Percentiles rank a stretch among this genome's conserved stretches.
phyloP scores from a whole-genome alignment of 768 basidiomycete species.

The Cantharellus anzutake region DNA sequence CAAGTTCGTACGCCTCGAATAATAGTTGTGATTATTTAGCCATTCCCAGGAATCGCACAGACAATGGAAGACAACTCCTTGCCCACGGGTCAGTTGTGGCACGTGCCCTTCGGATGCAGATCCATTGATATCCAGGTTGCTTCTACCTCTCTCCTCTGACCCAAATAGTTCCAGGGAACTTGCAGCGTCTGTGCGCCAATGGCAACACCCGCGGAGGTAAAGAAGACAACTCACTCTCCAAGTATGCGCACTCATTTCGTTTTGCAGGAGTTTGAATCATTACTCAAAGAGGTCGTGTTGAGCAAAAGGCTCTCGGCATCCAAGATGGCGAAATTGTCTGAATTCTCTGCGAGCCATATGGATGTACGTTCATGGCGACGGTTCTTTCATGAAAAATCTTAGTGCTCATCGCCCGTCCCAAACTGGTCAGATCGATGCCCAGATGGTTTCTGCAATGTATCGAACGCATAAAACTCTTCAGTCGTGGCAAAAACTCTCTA shows the following conservation, averaged over 20 bases:
- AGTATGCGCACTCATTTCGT: not conserved
- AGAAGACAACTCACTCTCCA: no score
- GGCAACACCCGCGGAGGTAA: no score
- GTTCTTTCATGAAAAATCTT: not conserved
- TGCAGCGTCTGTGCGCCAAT: no score
- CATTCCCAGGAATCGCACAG: no score
- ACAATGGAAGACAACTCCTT: no score
- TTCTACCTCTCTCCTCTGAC: no score
- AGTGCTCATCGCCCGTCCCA: not conserved
- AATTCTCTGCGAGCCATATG: slow-evolving; percentile 58
- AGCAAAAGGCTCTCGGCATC: slow-evolving; percentile 75
- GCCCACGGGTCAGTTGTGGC: no score
- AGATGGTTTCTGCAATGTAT: slow-evolving; percentile 75
- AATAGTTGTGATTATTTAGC: no score
- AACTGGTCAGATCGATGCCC: slow-evolving; percentile 51
- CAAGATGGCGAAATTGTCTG: slow-evolving; percentile 61
- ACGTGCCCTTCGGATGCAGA: no score
- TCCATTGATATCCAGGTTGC: no score
- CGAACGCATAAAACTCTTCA: slow-evolving; percentile 71
- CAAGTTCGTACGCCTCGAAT: no score
- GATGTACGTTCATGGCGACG: slow-evolving; percentile 30
- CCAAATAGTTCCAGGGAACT: no score
- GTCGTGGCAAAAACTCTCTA: slow-evolving; percentile 51
- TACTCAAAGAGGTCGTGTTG: slow-evolving; percentile 63
- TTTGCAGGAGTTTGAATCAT: slow-evolving; percentile 58